Evolutionary conservation across 2,329 filamentous ascomycete species (phyloP), one percentile per base, ranked within the genome.

Genomic region (Diaporthe ampelina): DNA sequence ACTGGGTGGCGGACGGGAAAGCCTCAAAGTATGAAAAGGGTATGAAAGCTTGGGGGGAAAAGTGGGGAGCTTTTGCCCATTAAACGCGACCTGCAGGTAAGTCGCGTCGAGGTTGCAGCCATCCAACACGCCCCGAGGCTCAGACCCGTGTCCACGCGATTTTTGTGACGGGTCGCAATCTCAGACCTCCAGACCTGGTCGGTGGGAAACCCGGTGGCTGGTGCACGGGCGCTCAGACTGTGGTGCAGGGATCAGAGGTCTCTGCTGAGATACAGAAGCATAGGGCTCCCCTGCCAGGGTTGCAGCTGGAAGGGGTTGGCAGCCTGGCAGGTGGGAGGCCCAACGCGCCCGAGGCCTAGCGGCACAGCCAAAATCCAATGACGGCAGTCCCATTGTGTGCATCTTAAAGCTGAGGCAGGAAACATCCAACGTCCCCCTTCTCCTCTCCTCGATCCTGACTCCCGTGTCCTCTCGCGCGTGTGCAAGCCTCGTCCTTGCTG

Each of bases 61-160:
- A 54, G 63, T 59, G 54, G 69, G 54, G 69, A 59, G 40, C 52
- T 61, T 59, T 19, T 65, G 52, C 59, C 73, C 61, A 73, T 75
- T 75, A 69, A 73, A 75, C 73, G 73, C 73, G 73, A 73, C 61
- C 54, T 73, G 68, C 68, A 74, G 63, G 35, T 40, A 11, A 35
- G 61, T 61, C 65, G 63, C 43, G 65, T 48, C 43, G 71, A 54
- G 45, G 19, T 59, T 45, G 59, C 59, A 63, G 40, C 54, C 43
- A 67, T 68, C 45, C 48, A 52, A 68, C 63, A 68, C 63, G 63
- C 45, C 63, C 63, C 29, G 43, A 37, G 43, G 43, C 61, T 67
- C 63, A 67, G 63, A 52, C 63, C 63, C 48, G 63, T 68, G 63
- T 54, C 45, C 63, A 68, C 63, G 69, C 69, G 73, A 58, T 65